Conservation (phyloP, 352 stramenopile genomes). For the Phytophthora crassamura region DNA sequence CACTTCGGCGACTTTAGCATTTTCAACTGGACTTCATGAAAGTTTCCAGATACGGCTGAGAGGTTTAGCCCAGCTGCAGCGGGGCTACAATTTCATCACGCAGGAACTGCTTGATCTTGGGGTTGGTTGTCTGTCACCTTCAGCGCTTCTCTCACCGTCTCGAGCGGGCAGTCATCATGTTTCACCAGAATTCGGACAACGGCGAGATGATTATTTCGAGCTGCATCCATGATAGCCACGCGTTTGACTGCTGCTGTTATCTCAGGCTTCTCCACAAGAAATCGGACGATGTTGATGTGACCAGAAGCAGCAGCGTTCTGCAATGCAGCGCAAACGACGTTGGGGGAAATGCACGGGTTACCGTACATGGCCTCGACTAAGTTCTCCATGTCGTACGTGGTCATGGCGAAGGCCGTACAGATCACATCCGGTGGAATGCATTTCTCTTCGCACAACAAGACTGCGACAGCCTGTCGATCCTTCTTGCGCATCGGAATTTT, state of each 20-base stretch:
- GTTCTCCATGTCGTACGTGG: neutral
- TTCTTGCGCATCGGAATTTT: neutral
- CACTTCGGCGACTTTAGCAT: no score
- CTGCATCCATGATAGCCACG: constrained; percentile 1
- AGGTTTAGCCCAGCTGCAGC: no score
- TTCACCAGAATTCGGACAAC: neutral
- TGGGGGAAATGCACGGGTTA: neutral
- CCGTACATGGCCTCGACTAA: neutral
- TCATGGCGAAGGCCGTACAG: neutral
- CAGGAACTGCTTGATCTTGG: neutral
- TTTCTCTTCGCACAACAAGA: neutral
- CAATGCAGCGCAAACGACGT: neutral
- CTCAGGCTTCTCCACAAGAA: neutral
- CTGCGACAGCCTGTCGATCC: neutral
- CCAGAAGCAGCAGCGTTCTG: neutral
- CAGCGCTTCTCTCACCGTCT: neutral
- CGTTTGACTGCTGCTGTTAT: neutral
- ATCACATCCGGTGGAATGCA: constrained; percentile 1
- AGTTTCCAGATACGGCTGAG: no score
- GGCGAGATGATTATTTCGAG: neutral
- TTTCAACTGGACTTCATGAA: no score
- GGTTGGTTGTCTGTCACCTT: neutral
- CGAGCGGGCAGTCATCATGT: neutral
- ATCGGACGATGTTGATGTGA: neutral
- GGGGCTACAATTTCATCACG: neutral